Percentiles rank a stretch among this genome's conserved stretches.
phyloP scores from a whole-genome alignment of 805 yeast species.

The Cyberlindnera americana region DNA sequence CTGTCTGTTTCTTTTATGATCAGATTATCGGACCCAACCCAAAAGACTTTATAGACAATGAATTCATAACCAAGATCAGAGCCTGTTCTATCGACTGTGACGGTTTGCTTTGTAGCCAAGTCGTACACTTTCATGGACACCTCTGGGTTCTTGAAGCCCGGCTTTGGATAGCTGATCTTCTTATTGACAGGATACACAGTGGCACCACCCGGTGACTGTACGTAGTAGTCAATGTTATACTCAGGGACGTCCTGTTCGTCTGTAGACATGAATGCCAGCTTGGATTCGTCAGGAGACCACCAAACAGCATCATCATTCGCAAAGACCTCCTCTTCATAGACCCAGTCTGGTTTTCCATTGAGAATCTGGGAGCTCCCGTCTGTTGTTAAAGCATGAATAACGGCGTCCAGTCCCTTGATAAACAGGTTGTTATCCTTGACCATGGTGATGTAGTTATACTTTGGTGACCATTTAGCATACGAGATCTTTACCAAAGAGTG shows the following conservation, averaged over 20 bases:
- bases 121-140: constrained; percentile 51
- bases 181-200: constrained; percentile 57
- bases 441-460: constrained; percentile 59
- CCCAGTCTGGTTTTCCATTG: constrained; percentile 93
- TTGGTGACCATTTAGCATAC: constrained; percentile 70
- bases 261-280: constrained; percentile 57
- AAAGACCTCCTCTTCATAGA: constrained; percentile 86
- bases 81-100: constrained; percentile 24
- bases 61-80: constrained; percentile 39
- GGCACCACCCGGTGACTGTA: constrained; percentile 42
- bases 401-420: constrained; percentile 44
- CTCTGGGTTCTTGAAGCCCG: constrained; percentile 73
- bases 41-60: constrained; percentile 62
- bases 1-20: constrained; percentile 62
- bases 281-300: constrained; percentile 82
- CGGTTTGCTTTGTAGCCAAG: constrained; percentile 31
- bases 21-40: constrained; percentile 52
- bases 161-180: constrained; percentile 73
- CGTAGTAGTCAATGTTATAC: constrained; percentile 71
- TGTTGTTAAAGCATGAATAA: constrained; percentile 20
- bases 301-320: constrained; percentile 67
- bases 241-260: constrained; percentile 72
- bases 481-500: constrained; percentile 32
- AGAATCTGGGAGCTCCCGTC: constrained; percentile 66
- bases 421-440: constrained; percentile 66